phyloP scores from a whole-genome alignment of 176 grass and related monocot genomes.

The Cenchrus purpureus region DNA sequence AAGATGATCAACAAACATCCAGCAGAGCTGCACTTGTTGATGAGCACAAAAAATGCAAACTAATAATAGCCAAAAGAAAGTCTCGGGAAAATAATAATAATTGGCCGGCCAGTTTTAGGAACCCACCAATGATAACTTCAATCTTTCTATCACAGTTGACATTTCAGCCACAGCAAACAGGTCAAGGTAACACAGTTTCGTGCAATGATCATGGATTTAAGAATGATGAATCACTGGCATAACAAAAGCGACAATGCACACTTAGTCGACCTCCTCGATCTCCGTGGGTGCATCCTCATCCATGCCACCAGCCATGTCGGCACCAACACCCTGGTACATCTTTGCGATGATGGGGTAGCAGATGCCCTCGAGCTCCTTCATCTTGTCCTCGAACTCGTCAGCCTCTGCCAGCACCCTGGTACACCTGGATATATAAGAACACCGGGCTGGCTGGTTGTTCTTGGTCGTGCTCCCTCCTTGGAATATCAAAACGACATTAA shows the following conservation, averaged over 20 bases:
- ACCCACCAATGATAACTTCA: background rate
- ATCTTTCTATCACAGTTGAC: too few species aligned
- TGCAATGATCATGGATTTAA: background rate
- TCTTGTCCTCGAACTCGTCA: conserved; percentile 63
- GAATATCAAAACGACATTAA: too few species aligned
- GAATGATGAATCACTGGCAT: background rate
- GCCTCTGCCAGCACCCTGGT: conserved; percentile 33
- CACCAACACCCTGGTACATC: conserved; percentile 56
- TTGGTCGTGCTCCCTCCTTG: too few species aligned
- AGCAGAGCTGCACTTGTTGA: background rate
- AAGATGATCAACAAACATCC: background rate
- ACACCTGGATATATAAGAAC: too few species aligned
- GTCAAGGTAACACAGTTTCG: background rate
- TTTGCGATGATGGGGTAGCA: conserved; percentile 66
- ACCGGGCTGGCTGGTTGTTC: too few species aligned
- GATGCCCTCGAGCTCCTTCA: conserved; percentile 65
- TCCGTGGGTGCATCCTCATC: conserved; percentile 42
- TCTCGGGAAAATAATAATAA: background rate
- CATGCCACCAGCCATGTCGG: conserved; percentile 49
- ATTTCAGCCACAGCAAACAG: background rate
- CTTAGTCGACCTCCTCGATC: conserved; percentile 54
- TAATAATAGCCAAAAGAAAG: background rate
- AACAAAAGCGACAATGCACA: background rate
- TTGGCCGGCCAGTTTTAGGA: background rate
- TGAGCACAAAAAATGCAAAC: background rate